These are phyloP conservation scores for Aulographum hederae DNA, from an alignment of 2,329 filamentous ascomycete genomes.

Conservation along the genomic window DNA sequence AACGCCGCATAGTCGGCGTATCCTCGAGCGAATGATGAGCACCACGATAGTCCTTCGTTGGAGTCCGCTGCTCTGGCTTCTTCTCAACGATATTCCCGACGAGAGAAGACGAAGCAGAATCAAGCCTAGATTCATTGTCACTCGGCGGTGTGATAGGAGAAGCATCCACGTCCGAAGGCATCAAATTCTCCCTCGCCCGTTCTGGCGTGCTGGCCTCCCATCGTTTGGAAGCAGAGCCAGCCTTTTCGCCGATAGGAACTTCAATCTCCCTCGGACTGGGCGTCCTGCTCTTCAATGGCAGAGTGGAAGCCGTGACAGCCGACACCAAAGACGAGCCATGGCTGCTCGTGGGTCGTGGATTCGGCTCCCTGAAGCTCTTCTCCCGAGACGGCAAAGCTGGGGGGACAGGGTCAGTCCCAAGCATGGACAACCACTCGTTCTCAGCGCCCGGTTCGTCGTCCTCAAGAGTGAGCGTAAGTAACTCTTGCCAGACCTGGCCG, in stretches of 20 bases:
- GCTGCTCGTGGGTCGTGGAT: conserved; percentile 22
- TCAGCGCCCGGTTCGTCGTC: conserved; percentile 63
- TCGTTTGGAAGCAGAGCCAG: background rate
- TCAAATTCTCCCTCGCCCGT: background rate
- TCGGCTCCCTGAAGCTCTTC: conserved; percentile 31
- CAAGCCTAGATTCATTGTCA: too few species aligned
- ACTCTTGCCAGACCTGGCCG: conserved; percentile 59
- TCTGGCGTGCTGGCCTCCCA: background rate
- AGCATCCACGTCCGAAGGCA: background rate
- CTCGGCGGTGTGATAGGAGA: background rate
- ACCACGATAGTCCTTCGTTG: too few species aligned
- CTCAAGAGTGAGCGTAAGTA: conserved; percentile 59
- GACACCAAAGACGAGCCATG: conserved; percentile 34
- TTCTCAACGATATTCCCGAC: too few species aligned
- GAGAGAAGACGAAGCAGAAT: too few species aligned
- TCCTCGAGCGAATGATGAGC: too few species aligned
- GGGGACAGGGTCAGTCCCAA: conserved; percentile 48
- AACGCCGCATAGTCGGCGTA: too few species aligned
- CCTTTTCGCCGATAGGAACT: conserved; percentile 39
- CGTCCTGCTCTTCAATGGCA: conserved; percentile 20
- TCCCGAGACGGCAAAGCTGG: conserved; percentile 34
- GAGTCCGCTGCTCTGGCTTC: too few species aligned
- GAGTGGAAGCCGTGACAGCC: conserved; percentile 13
- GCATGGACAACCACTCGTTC: conserved; percentile 72
- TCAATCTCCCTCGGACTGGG: conserved; percentile 36